Evolutionary conservation across 352 stramenopile species (phyloP).

Genomic region (Globisporangium perplexum): DNA sequence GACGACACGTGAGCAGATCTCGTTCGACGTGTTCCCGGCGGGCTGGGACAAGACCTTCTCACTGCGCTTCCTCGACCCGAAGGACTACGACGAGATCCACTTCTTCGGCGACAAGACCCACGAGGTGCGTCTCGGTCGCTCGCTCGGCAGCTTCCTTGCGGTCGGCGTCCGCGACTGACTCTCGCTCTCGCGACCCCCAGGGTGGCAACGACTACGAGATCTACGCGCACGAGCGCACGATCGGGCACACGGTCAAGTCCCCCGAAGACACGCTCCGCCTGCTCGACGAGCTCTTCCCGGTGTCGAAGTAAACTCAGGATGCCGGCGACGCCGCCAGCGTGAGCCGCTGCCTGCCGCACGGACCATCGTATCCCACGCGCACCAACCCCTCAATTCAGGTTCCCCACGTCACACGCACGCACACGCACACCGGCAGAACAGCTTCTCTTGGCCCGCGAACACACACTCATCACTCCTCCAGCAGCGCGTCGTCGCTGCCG

Average conservation of each 20-base stretch:
- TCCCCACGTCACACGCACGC: too few relatives aligned
- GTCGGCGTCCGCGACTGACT: background rate
- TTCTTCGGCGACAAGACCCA: constrained; percentile 99
- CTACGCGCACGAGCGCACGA: constrained; percentile 94
- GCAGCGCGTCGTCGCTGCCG: constrained; percentile 35
- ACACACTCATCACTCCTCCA: constrained; percentile 16
- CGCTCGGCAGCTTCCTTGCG: background rate
- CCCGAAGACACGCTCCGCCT: constrained; percentile 96
- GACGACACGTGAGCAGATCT: too few relatives aligned
- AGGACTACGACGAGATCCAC: constrained; percentile 98
- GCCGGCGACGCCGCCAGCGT: background rate
- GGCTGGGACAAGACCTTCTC: constrained; percentile 99
- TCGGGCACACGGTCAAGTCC: constrained; percentile 95
- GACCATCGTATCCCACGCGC: too few relatives aligned
- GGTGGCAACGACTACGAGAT: constrained; percentile 99
- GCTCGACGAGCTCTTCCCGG: constrained; percentile 96
- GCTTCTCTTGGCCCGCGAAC: background rate
- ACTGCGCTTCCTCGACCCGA: constrained; percentile 89
- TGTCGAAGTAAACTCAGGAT: constrained; percentile 5
- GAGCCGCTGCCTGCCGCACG: too few relatives aligned
- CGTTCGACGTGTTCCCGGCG: constrained; percentile 97
- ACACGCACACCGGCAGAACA: background rate
- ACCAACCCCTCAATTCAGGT: background rate
- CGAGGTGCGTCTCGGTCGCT: constrained; percentile 37
- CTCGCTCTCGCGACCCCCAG: constrained; percentile 17